Conservation (phyloP, 257 asterid species). For the Osmanthus fragrans region DNA sequence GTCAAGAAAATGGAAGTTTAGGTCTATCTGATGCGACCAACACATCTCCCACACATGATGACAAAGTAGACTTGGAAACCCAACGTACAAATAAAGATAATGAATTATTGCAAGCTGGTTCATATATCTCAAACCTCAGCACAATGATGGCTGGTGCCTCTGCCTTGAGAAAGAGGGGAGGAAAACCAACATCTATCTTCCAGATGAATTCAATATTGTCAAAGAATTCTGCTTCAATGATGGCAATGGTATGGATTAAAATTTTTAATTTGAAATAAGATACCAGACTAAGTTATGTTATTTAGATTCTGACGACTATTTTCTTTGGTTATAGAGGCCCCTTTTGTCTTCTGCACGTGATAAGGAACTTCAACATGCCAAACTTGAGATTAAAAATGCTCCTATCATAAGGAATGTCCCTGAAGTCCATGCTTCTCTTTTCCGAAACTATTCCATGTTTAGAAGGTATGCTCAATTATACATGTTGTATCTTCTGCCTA, state of each 20-base stretch:
- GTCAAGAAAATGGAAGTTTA: constrained; percentile 11
- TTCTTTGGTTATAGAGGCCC: constrained; percentile 43
- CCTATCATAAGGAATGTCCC: constrained; percentile 38
- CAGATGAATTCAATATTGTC: constrained; percentile 45
- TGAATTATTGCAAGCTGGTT: constrained; percentile 26
- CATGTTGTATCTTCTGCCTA: neutral
- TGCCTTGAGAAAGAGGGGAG: constrained; percentile 23
- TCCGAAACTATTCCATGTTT: constrained; percentile 59
- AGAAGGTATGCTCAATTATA: constrained; percentile 32
- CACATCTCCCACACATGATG: constrained; percentile 11
- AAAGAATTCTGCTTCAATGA: constrained; percentile 28
- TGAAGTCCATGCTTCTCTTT: constrained; percentile 39
- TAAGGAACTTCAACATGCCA: constrained; percentile 47
- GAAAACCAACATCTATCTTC: constrained; percentile 38
- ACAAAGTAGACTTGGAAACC: neutral
- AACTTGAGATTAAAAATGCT: constrained; percentile 47
- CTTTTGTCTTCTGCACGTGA: constrained; percentile 43
- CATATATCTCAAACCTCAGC: constrained; percentile 22
- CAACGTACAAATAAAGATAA: neutral
- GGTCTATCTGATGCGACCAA: constrained; percentile 8
- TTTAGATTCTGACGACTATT: constrained; percentile 22
- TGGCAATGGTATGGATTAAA: constrained; percentile 39
- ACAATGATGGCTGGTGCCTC: constrained; percentile 23
- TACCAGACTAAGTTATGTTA: constrained; percentile 7
- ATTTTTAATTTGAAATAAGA: constrained; percentile 14